A percentile compares a stretch with the other conserved stretches of the same genome.
Evolutionary conservation across 371 early-diverging fungal genomes (phyloP).

Genomic region (Zancudomyces culisetae): DNA sequence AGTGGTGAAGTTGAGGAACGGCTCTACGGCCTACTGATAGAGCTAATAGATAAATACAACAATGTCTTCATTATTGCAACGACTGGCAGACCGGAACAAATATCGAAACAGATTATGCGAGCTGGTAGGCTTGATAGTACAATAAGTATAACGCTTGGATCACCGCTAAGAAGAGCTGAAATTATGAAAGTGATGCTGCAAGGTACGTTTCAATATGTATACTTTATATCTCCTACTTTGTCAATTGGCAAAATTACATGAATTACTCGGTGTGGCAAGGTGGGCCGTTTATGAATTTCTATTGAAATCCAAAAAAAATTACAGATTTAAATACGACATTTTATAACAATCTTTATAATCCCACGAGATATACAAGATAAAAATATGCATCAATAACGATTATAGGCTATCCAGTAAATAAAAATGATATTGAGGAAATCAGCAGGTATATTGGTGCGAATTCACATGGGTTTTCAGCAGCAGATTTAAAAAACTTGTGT

Average conservation of each 20-base stretch:
- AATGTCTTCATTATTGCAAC: conserved; percentile 15
- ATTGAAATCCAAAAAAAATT: no score
- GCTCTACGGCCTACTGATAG: conserved; percentile 14
- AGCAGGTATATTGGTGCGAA: conserved; percentile 7
- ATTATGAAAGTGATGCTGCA: conserved; percentile 13
- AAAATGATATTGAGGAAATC: not conserved
- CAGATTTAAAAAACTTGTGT: conserved; percentile 49
- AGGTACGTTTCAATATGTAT: conserved; percentile 1
- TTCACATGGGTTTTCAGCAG: conserved; percentile 38
- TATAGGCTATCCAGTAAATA: conserved; percentile 6
- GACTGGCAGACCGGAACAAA: conserved; percentile 5
- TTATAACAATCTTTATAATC: no score
- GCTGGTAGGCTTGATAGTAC: conserved; percentile 13
- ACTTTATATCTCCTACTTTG: no score
- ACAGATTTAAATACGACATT: no score
- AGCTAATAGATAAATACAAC: conserved; percentile 10
- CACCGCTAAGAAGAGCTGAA: conserved; percentile 8
- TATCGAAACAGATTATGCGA: conserved; percentile 16
- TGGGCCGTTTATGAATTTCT: no score
- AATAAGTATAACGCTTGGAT: conserved; percentile 10
- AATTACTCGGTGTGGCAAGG: no score
- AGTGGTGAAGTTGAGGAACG: conserved; percentile 13
- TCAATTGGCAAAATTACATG: no score
- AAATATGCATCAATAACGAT: no score
- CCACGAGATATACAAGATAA: no score